Evolutionary conservation across 345 rosid species (phyloP), one percentile per base, ranked within the genome.

Genomic region (Gossypium herbaceum): DNA sequence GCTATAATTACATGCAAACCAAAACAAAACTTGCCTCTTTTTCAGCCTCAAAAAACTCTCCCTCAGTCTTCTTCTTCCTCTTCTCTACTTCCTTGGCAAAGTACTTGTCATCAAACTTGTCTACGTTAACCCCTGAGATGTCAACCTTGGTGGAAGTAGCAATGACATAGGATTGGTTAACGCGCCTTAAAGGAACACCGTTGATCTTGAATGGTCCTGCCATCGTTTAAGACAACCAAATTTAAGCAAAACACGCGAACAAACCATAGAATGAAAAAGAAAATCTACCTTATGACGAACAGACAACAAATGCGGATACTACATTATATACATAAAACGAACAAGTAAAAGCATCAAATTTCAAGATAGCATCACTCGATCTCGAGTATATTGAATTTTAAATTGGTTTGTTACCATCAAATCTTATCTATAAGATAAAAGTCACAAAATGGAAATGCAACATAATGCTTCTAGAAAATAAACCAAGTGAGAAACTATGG

Each of bases 101-200:
- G 63, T 59, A 59, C 63, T 59, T 59, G 39, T 59, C 63, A 25
- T 59, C 63, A 24, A 59, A 59, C 39, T 59, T 59, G 13, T 59
- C 63, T 0, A 59, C 63, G 12, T 25, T 59, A 24, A 59, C 63
- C 12, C 63, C 63, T 4, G 63, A 59, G 63, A 59, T 12, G 39
- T 59, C 63, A 59, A 59, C 63, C 39, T 59, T 59, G 63, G 63
- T 59, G 3, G 63, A 59, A 24, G 63, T 59, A 59, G 63, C 39
- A 59, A 59, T 59, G 63, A 25, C 63, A 59, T 59, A 59, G 63
- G 63, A 59, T 27, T 59, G 63, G 39, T 59, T 59, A 16, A 59
- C 63, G 0, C 63, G 63, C 63, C 63, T 59, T 59, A 59, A 13
- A 24, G 63, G 63, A 59, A 59, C 63, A 59, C 63, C 63, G 0